Percentiles rank a stretch among this genome's conserved stretches.
These are phyloP conservation scores for Colletotrichum sublineola DNA, from an alignment of 2,329 filamentous ascomycete species.

Conservation along the genomic window DNA sequence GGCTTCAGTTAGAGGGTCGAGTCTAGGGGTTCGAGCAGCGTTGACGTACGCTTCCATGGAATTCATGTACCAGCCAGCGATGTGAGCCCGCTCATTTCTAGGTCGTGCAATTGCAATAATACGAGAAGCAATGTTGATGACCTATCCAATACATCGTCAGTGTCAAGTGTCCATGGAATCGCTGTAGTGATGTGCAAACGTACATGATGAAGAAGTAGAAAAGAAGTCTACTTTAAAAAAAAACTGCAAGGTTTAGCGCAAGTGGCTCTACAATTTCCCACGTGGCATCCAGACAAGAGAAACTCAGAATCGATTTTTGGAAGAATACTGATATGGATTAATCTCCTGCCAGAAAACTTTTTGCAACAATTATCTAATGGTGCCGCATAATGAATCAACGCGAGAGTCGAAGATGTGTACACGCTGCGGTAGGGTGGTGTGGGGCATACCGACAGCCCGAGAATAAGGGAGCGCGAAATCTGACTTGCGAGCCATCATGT, in stretches of 20 bases:
- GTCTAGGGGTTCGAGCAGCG: fast-evolving
- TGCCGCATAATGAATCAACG: conserved; percentile 29
- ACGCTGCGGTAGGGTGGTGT: background rate
- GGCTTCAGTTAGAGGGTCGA: background rate
- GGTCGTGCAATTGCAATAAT: conserved; percentile 30
- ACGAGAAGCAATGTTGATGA: conserved; percentile 28
- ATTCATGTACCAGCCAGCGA: conserved; percentile 39
- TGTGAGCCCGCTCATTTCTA: conserved; percentile 26
- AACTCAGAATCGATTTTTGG: too few relatives aligned
- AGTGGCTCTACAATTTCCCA: background rate
- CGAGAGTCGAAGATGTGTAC: conserved; percentile 31
- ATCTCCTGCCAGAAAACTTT: too few relatives aligned
- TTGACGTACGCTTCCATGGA: conserved; percentile 32
- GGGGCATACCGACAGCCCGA: background rate
- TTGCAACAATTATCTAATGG: background rate
- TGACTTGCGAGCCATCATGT: background rate
- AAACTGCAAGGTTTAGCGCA: background rate
- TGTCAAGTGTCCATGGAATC: background rate
- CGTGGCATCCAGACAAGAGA: background rate
- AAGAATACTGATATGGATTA: background rate
- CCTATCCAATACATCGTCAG: background rate
- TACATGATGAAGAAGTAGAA: conserved; percentile 28
- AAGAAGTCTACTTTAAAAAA: background rate
- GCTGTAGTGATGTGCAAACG: background rate
- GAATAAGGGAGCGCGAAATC: background rate